A percentile compares a stretch with the other conserved stretches of the same genome.
Conservation (phyloP, 352 stramenopile species). For the Pythium dissimile region DNA sequence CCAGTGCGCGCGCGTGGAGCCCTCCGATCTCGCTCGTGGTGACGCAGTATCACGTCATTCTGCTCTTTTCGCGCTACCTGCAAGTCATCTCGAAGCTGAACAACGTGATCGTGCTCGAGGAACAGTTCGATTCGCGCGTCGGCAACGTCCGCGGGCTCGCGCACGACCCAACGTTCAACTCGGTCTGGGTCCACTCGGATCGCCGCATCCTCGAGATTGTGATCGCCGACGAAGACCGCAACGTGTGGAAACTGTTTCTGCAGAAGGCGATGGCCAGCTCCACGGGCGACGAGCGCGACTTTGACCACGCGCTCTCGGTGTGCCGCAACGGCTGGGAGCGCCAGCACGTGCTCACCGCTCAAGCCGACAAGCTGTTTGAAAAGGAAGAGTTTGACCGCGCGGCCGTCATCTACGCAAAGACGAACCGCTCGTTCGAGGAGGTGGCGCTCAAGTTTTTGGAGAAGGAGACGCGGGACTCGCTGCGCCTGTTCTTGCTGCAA, state of each 20-base stretch:
- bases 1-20: conserved; percentile 31
- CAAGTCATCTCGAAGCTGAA: conserved; percentile 88
- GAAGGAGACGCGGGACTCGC: conserved; percentile 69
- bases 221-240: conserved; percentile 85
- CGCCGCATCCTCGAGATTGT: conserved; percentile 76
- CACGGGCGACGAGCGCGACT: conserved; percentile 70
- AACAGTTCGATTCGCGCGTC: conserved; percentile 74
- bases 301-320: conserved; percentile 84
- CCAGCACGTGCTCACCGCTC: conserved; percentile 83
- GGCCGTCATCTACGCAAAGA: conserved; percentile 88
- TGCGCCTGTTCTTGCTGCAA: conserved; percentile 87
- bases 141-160: conserved; percentile 62
- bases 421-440: conserved; percentile 87
- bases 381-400: conserved; percentile 82
- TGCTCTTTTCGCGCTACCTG: conserved; percentile 79
- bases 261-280: conserved; percentile 78
- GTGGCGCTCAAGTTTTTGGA: conserved; percentile 91
- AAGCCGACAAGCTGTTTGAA: conserved; percentile 90
- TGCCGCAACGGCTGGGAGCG: conserved; percentile 80
- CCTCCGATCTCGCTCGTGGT: conserved; percentile 83
- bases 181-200: conserved; percentile 80
- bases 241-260: conserved; percentile 91
- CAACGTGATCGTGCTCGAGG: conserved; percentile 82
- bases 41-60: conserved; percentile 91
- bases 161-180: conserved; percentile 77